Percentiles rank a stretch among this genome's conserved stretches.
phyloP scores from a whole-genome alignment of 352 stramenopile species.

The Phytophthora macrochlamydospora region DNA sequence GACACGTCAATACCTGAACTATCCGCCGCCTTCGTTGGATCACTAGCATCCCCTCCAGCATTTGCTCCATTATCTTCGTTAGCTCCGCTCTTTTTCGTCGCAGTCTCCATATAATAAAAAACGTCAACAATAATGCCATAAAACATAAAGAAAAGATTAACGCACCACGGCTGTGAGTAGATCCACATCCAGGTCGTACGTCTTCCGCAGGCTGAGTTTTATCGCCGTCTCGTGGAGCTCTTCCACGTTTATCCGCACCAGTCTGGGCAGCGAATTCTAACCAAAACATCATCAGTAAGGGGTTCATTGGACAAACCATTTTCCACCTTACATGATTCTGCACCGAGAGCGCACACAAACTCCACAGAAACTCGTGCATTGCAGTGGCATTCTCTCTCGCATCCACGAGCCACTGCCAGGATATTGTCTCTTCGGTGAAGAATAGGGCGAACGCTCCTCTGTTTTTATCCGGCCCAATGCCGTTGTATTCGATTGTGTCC shows the following conservation, averaged over 20 bases:
- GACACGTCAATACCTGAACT: slow-evolving; percentile 23
- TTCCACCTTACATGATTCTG: slow-evolving; percentile 46
- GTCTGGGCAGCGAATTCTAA: slow-evolving; percentile 49
- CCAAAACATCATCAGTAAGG: not conserved
- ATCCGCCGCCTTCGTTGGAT: slow-evolving; percentile 14
- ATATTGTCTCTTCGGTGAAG: slow-evolving; percentile 48
- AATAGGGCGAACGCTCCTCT: slow-evolving; percentile 61
- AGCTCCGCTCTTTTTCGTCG: slow-evolving; percentile 41
- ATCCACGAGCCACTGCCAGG: slow-evolving; percentile 71
- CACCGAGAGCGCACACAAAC: slow-evolving; percentile 54
- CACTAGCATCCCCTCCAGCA: slow-evolving; percentile 1
- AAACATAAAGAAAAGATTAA: not conserved
- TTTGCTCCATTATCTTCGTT: not conserved
- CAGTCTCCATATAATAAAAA: slow-evolving; percentile 20
- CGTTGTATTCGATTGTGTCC: slow-evolving; percentile 66
- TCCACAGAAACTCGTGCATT: slow-evolving; percentile 83
- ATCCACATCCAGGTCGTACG: slow-evolving; percentile 69
- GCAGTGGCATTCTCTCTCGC: slow-evolving; percentile 47
- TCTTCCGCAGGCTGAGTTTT: slow-evolving; percentile 54
- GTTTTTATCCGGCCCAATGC: slow-evolving; percentile 51
- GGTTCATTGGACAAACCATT: not conserved
- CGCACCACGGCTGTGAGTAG: slow-evolving; percentile 54
- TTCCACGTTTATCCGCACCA: slow-evolving; percentile 63
- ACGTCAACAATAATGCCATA: slow-evolving; percentile 1
- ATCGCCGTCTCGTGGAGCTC: slow-evolving; percentile 65